Evolutionary conservation across 208 protist species (phyloP).

Genomic region (Crithidia expoeki): DNA sequence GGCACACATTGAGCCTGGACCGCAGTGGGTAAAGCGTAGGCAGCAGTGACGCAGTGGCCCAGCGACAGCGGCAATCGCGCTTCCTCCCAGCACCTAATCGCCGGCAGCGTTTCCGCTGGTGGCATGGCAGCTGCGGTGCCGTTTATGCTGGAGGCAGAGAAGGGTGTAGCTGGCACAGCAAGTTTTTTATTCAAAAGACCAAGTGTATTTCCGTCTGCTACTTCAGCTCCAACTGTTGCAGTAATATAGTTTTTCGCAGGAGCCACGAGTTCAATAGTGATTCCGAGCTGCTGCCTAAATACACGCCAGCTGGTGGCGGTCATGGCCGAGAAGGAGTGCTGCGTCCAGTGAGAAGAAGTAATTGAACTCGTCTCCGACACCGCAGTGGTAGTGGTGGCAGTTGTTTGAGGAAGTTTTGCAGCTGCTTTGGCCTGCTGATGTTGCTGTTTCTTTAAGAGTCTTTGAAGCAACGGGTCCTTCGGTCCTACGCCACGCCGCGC

Average conservation of each 20-base stretch:
- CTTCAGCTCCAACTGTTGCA: background rate
- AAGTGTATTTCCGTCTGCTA: background rate
- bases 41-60: constrained; percentile 42
- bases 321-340: constrained; percentile 56
- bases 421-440: too few relatives aligned
- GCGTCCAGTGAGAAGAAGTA: constrained; percentile 55
- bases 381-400: too few relatives aligned
- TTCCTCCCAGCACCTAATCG: constrained; percentile 88
- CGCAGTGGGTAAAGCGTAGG: constrained; percentile 71
- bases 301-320: constrained; percentile 66
- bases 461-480: constrained; percentile 65
- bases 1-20: constrained; percentile 85
- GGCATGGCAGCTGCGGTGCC: background rate
- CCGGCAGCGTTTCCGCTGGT: constrained; percentile 26
- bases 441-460: constrained; percentile 45
- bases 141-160: too few relatives aligned
- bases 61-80: constrained; percentile 64
- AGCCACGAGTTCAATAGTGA: constrained; percentile 61
- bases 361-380: too few relatives aligned
- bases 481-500: constrained; percentile 62
- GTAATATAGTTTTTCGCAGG: background rate
- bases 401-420: too few relatives aligned
- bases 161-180: too few relatives aligned
- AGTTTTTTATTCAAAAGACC: background rate
- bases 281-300: constrained; percentile 76